Evolutionary conservation across 352 stramenopile species (phyloP).

Genomic region (Nothophytophthora sp.): DNA sequence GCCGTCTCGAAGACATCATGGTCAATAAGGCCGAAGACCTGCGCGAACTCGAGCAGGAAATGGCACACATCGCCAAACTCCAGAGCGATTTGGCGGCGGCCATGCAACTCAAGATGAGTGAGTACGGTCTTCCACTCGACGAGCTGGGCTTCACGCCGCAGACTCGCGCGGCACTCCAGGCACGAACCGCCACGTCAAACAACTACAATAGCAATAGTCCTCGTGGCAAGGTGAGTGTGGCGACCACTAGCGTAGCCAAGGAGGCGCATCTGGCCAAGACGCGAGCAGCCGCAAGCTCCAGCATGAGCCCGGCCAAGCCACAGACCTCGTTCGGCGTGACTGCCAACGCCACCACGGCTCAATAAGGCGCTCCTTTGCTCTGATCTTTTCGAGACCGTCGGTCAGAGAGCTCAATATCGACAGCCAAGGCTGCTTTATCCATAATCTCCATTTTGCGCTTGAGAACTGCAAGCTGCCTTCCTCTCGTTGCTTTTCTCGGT

Average conservation of each 20-base stretch:
- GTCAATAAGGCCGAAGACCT: constrained; percentile 86
- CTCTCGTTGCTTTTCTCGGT: no score
- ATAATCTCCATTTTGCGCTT: no score
- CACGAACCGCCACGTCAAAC: constrained; percentile 18
- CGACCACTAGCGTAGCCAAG: constrained; percentile 8
- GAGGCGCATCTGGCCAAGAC: constrained; percentile 15
- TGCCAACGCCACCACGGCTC: constrained; percentile 11
- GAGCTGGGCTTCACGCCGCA: constrained; percentile 82
- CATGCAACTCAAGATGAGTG: constrained; percentile 86
- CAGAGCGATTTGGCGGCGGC: constrained; percentile 85
- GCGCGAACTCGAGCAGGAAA: constrained; percentile 80
- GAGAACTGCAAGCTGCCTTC: no score
- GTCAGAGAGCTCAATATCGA: neutral
- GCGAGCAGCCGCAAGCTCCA: constrained; percentile 11
- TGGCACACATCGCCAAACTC: constrained; percentile 64
- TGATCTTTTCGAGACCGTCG: constrained; percentile 1
- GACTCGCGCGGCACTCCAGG: constrained; percentile 15
- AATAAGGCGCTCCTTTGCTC: constrained; percentile 4
- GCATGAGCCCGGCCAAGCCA: constrained; percentile 9
- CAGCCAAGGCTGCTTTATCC: no score
- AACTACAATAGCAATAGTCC: constrained; percentile 28
- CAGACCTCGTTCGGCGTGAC: constrained; percentile 5
- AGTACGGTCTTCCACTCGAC: constrained; percentile 90
- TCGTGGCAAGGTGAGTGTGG: neutral
- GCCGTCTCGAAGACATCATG: constrained; percentile 90